phyloP scores from a whole-genome alignment of 2,329 filamentous ascomycete species.

The Cercospora zeae-maydis region DNA sequence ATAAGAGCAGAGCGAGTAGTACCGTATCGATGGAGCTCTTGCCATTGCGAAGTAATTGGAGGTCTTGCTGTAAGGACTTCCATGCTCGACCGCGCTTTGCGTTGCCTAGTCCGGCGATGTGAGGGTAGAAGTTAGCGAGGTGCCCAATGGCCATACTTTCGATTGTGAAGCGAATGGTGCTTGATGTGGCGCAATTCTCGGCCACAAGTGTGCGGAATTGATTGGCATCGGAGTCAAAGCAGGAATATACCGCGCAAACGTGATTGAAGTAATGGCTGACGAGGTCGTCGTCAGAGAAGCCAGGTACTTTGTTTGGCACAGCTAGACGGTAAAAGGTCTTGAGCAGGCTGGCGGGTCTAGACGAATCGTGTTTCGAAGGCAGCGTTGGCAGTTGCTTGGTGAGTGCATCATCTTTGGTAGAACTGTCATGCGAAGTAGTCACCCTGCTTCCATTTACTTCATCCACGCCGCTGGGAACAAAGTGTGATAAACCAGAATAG shows the following conservation, averaged over 20 bases:
- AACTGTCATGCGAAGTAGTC: neutral
- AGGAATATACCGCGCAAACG: slow-evolving; percentile 60
- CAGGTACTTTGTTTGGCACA: slow-evolving; percentile 30
- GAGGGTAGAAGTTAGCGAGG: slow-evolving; percentile 55
- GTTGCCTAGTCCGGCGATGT: slow-evolving; percentile 49
- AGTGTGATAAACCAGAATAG: neutral
- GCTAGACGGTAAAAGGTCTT: slow-evolving; percentile 27
- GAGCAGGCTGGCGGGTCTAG: slow-evolving; percentile 16
- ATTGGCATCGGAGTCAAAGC: slow-evolving; percentile 60
- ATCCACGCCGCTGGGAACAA: neutral
- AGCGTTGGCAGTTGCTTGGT: neutral
- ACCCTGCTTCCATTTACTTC: neutral
- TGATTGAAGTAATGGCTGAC: slow-evolving; percentile 64
- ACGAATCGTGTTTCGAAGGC: neutral
- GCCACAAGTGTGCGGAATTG: slow-evolving; percentile 58
- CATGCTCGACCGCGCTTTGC: slow-evolving; percentile 53
- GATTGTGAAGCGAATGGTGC: slow-evolving; percentile 58
- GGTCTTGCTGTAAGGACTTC: slow-evolving; percentile 50
- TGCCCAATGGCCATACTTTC: slow-evolving; percentile 64
- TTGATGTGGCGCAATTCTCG: slow-evolving; percentile 56
- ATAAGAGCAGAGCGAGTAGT: slow-evolving; percentile 55
- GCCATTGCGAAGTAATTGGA: slow-evolving; percentile 43
- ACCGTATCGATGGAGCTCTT: slow-evolving; percentile 48
- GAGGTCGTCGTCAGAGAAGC: slow-evolving; percentile 42
- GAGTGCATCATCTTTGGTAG: neutral